Percentiles rank a stretch among this genome's conserved stretches.
These are phyloP conservation scores for Neophaeococcomyces mojaviensis DNA, from an alignment of 2,329 filamentous ascomycete species.

Conservation along the genomic window DNA sequence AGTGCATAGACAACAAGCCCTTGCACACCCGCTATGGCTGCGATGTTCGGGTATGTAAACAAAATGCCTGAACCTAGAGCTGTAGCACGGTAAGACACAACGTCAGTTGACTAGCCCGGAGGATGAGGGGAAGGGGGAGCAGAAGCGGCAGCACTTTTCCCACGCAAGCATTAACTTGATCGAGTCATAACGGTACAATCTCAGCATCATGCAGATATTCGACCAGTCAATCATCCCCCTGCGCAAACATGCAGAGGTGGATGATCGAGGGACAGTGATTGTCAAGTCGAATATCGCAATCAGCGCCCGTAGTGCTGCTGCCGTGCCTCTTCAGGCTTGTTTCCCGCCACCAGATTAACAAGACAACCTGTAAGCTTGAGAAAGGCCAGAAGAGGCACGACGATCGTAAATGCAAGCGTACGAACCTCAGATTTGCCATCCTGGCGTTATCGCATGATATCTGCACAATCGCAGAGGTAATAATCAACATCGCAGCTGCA, in stretches of 20 bases:
- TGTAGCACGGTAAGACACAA: constrained; percentile 39
- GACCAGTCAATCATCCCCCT: constrained; percentile 25
- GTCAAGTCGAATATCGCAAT: constrained; percentile 36
- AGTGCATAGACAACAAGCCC: constrained; percentile 70
- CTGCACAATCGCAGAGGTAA: not conserved
- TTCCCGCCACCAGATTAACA: not conserved
- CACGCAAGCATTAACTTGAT: constrained; percentile 99
- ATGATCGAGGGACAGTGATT: constrained; percentile 27
- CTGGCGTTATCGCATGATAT: not conserved
- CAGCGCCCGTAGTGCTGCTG: constrained; percentile 77
- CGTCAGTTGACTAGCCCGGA: constrained; percentile 18
- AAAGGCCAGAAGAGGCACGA: constrained; percentile 2
- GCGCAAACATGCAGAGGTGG: constrained; percentile 40
- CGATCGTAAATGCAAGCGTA: constrained; percentile 22
- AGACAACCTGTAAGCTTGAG: not conserved
- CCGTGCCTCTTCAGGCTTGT: constrained; percentile 26
- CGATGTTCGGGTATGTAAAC: constrained; percentile 74
- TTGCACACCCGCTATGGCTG: constrained; percentile 70
- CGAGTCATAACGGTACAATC: constrained; percentile 93
- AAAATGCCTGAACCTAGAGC: constrained; percentile 77
- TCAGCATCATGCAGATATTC: constrained; percentile 61
- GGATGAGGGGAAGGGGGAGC: constrained; percentile 34
- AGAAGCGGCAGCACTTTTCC: constrained; percentile 90
- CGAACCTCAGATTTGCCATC: constrained; percentile 21
- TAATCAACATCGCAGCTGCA: not conserved